A percentile compares a stretch with the other conserved stretches of the same genome.
Evolutionary conservation across 192 early-diverging fungal species (phyloP).

Genomic region (Coemansia biformis): DNA sequence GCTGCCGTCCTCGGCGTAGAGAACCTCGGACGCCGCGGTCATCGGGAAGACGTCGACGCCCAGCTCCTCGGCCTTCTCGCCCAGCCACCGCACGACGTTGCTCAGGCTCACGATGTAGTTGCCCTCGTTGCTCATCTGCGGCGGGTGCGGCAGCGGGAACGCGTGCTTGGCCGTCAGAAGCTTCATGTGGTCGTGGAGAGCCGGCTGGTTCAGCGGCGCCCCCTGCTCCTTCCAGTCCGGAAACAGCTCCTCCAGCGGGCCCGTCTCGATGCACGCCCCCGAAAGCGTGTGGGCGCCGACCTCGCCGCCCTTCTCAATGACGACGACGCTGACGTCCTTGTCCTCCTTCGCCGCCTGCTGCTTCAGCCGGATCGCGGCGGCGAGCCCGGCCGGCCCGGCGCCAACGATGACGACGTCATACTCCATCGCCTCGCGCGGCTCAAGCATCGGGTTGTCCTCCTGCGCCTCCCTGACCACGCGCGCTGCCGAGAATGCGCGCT

Average conservation of each 20-base stretch:
- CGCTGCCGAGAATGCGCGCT: conserved; percentile 8
- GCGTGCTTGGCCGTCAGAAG: conserved; percentile 71
- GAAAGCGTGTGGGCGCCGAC: conserved; percentile 93
- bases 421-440: conserved; percentile 71
- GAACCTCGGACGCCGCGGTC: conserved; percentile 87
- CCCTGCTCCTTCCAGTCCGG: conserved; percentile 97
- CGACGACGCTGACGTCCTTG: conserved; percentile 81
- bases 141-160: conserved; percentile 85
- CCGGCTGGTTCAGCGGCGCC: conserved; percentile 87
- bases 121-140: conserved; percentile 92
- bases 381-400: conserved; percentile 87
- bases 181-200: conserved; percentile 75
- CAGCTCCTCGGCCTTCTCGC: conserved; percentile 91
- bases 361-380: conserved; percentile 91
- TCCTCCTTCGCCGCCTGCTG: conserved; percentile 78
- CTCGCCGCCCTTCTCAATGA: conserved; percentile 93
- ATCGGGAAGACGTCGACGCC: conserved; percentile 93
- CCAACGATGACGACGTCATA: conserved; percentile 96
- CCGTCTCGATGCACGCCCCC: conserved; percentile 90
- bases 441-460: conserved; percentile 49
- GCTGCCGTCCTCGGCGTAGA: conserved; percentile 88
- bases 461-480: conserved; percentile 21
- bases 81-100: conserved; percentile 93
- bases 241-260: conserved; percentile 89
- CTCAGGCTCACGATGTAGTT: conserved; percentile 96